Base-by-base conservation (phyloP, 2,329 filamentous ascomycete genomes). In the Colletotrichum navitas region DNA sequence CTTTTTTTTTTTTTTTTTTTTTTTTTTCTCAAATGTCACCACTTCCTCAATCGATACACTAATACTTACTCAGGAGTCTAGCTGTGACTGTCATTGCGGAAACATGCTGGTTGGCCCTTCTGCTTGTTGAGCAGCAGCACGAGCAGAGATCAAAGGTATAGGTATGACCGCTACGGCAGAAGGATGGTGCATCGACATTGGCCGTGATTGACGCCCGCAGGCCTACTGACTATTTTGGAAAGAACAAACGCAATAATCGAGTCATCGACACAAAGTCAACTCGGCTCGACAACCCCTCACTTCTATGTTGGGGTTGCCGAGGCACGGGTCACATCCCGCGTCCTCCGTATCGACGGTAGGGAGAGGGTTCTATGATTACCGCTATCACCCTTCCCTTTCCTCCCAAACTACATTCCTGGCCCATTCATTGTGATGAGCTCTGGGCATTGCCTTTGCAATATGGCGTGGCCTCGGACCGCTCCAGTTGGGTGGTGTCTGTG, bases 391-490 rank as follows among this genome's bases (percentile, higher is more conserved):
- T 36, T 11, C 32, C 29, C 10, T 34, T 55, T 21, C 29, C 29
- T 47, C 39, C 39, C 14, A 41, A 41, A 41, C 45, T 14, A 14
- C 52, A 36, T 55, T 55, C 52, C 4, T 29, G 49, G 5, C 14
- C 49, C 5, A 18, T 29, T 26, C 14, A 5, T 26, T 18, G 24
- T 61, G 64, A 68, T 52, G 64, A 59, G 59, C 52, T 71, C 36
- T 54, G 58, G 54, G 68, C 68, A 71, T 43, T 63, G 43, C 41
- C 64, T 52, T 71, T 51, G 68, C 68, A 68, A 63, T n/a, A 68
- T 47, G 64, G 59, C 58, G 64, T 49, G n/a, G 58, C 51, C 7
- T 39, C 3, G 26, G 52, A 24, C 34, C 41, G 52, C 58, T 62
- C 39, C 68, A 51, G 29, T 16, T 12, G 16, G 51, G 68, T 63